phyloP scores from a whole-genome alignment of 768 basidiomycete species.

The Suillus tomentosus region DNA sequence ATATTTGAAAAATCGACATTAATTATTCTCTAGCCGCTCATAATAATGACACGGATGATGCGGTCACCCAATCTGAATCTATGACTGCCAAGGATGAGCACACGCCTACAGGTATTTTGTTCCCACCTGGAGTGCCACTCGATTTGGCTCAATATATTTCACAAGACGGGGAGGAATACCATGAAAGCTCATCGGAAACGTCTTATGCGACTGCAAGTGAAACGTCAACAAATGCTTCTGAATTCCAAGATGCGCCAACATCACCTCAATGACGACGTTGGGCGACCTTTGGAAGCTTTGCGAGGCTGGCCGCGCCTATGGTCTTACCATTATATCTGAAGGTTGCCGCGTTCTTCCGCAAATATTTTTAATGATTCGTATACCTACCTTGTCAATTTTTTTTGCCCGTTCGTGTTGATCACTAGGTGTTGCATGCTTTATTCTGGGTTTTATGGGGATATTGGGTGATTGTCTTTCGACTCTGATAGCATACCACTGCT shows the following conservation, averaged over 20 bases:
- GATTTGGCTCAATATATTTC: not conserved
- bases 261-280: constrained; percentile 47
- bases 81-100: not conserved
- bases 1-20: constrained; percentile 4
- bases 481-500: not conserved
- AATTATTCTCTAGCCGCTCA: constrained; percentile 6
- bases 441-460: constrained; percentile 13
- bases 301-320: constrained; percentile 43
- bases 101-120: not conserved
- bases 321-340: constrained; percentile 45
- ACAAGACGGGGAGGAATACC: constrained; percentile 20
- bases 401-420: constrained; percentile 29
- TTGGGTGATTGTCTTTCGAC: not conserved
- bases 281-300: constrained; percentile 49
- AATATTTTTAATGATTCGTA: constrained; percentile 30
- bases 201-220: constrained; percentile 12
- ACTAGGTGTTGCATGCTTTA: constrained; percentile 11
- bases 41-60: constrained; percentile 5
- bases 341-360: constrained; percentile 50
- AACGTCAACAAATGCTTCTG: constrained; percentile 12
- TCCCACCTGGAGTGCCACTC: not conserved
- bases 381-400: constrained; percentile 16
- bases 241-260: constrained; percentile 19
- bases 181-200: constrained; percentile 9
- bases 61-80: constrained; percentile 6